Base-by-base conservation (phyloP, 2,329 filamentous ascomycete genomes). In the Penicillium frequentans region DNA sequence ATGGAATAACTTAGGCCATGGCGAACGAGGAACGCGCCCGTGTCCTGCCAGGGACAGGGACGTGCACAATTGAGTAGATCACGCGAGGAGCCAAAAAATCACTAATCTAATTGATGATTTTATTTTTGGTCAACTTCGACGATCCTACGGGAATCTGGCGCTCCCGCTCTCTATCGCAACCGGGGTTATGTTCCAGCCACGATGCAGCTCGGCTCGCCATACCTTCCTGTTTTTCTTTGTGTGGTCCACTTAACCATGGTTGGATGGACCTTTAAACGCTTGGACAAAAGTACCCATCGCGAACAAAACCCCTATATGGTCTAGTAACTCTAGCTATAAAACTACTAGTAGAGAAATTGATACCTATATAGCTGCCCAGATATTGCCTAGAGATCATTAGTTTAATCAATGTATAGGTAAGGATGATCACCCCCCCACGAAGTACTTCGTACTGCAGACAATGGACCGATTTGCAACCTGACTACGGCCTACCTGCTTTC, bases 31-130 rank as follows among this genome's bases (percentile, higher is more conserved):
- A 42, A 23, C 39, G 19, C 39, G 39, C 39, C 39, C 39, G 39
- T 42, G 39, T 35, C 39, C 61, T 64, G 61, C 56, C 59, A 66
- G 64, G 62, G 50, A 66, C 64, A 37, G 47, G 58, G 59, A 64
- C 57, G 59, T 67, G 64, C 58, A 55, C 52, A 52, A 19, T 21
- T 29, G 37, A 58, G 50, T 29, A 63, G 55, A 66, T 64, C 58
- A 62, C 59, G 56, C 59, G 64, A 56, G 54, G 47, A 35, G 29
- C 45, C 21, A 29, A 46, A 52, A 50, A 54, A 49, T 52, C 48
- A 52, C 52, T 43, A 53, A 55, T 43, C 19, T 45, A 33, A 52
- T 39, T 19, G 33, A 51, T 42, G 48, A 16, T 24, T 24, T 49
- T 49, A 47, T 31, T 47, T 47, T 47, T 47, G 24, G 45, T 3